Percentiles rank a stretch among this genome's conserved stretches.
Conservation (phyloP, 495 filamentous ascomycete species). For the Corynascus novoguineensis region DNA sequence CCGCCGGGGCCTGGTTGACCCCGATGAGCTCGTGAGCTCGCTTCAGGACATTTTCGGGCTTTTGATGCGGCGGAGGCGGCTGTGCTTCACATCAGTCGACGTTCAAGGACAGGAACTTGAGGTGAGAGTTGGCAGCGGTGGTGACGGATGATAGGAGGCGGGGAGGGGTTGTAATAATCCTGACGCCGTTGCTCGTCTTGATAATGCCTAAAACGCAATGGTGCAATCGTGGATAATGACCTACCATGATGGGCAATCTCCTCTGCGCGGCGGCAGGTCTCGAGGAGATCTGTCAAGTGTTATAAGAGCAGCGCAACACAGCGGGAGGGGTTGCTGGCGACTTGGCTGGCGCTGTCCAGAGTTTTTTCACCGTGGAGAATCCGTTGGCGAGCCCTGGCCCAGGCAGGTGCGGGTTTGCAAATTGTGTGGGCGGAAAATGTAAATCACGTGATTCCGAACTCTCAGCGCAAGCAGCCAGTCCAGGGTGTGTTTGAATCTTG, state of each 20-base stretch:
- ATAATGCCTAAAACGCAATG: background rate
- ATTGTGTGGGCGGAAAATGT: slow-evolving; percentile 35
- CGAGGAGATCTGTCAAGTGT: slow-evolving; percentile 24
- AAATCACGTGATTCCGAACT: slow-evolving; percentile 27
- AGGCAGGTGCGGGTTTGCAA: slow-evolving; percentile 21
- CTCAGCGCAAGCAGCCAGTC: background rate
- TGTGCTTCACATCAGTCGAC: slow-evolving; percentile 41
- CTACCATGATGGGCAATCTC: slow-evolving; percentile 41
- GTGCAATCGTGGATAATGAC: slow-evolving; percentile 11
- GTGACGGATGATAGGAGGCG: slow-evolving; percentile 9
- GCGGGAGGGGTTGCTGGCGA: slow-evolving; percentile 29
- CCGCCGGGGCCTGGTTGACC: slow-evolving; percentile 86
- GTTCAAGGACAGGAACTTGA: background rate
- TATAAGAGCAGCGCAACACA: slow-evolving; percentile 26
- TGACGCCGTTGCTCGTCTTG: background rate
- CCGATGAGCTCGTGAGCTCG: slow-evolving; percentile 97
- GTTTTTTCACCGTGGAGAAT: slow-evolving; percentile 34
- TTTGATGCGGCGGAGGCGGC: slow-evolving; percentile 93
- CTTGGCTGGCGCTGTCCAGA: slow-evolving; percentile 31
- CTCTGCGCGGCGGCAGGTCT: slow-evolving; percentile 29
- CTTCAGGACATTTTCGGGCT: slow-evolving; percentile 99
- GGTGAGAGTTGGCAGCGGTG: slow-evolving; percentile 7
- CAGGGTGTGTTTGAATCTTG: background rate
- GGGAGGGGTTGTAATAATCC: slow-evolving; percentile 13
- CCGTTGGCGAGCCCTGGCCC: slow-evolving; percentile 26